Conservation (phyloP, 768 basidiomycete genomes). For the Mycena indigotica region DNA sequence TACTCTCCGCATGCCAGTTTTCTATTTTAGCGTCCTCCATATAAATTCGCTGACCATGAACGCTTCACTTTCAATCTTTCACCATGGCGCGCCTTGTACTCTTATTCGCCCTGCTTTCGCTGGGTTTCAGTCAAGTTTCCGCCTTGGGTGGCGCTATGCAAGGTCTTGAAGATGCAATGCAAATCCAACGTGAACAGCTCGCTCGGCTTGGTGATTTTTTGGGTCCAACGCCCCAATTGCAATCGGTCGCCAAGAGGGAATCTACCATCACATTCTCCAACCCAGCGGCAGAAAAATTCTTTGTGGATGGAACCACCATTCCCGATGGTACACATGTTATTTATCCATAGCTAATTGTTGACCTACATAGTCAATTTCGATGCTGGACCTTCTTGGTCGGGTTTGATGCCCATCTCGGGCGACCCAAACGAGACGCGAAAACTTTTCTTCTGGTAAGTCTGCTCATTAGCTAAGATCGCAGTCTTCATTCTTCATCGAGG, state of each 20-base stretch:
- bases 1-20: neutral
- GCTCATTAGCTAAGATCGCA: neutral
- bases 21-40: neutral
- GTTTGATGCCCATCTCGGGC: conserved; percentile 64
- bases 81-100: conserved; percentile 18
- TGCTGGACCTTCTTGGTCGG: conserved; percentile 69
- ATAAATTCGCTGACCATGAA: neutral
- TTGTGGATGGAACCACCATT: conserved; percentile 50
- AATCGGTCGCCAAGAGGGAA: conserved; percentile 34
- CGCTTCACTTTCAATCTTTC: neutral
- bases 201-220: conserved; percentile 42
- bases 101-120: conserved; percentile 10
- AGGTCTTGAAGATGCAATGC: conserved; percentile 45
- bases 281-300: conserved; percentile 55
- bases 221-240: conserved; percentile 28
- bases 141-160: conserved; percentile 35
- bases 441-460: conserved; percentile 46
- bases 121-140: conserved; percentile 14
- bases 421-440: conserved; percentile 62
- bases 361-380: conserved; percentile 56
- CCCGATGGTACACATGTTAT: conserved; percentile 38
- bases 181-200: conserved; percentile 51
- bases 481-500: conserved; percentile 38
- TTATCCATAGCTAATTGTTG: neutral
- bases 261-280: conserved; percentile 62